Conservation (phyloP, 495 filamentous ascomycete species). For the Podospora sp. region DNA sequence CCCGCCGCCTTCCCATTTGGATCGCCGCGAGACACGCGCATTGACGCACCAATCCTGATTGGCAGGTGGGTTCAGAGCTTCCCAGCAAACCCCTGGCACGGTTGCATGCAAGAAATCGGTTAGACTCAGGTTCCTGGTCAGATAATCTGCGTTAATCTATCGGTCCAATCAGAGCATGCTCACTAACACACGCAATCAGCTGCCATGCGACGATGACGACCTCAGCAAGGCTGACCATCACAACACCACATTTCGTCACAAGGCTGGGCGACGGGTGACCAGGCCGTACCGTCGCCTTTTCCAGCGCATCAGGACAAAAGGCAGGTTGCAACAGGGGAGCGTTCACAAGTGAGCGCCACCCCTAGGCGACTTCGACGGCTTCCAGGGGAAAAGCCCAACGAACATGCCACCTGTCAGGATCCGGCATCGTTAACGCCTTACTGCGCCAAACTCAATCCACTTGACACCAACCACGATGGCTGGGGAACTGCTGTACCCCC, state of each 20-base stretch:
- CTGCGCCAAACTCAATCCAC: constrained; percentile 2
- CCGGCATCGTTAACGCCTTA: not conserved
- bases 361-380: not conserved
- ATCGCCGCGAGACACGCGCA: constrained; percentile 6
- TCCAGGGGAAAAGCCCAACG: not conserved
- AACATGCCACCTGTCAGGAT: constrained; percentile 19
- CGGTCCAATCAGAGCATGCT: not conserved
- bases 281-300: not conserved
- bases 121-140: constrained; percentile 2
- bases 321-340: not conserved
- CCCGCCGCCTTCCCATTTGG: constrained; percentile 26
- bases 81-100: constrained; percentile 5
- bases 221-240: constrained; percentile 20
- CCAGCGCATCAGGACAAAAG: not conserved
- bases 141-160: constrained; percentile 28
- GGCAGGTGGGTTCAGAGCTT: not conserved
- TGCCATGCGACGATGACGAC: constrained; percentile 9
- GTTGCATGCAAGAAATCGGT: not conserved
- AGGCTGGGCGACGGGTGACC: constrained; percentile 7
- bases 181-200: constrained; percentile 26
- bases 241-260: constrained; percentile 5
- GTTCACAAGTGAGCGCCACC: not conserved
- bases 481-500: constrained; percentile 8
- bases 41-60: constrained; percentile 10
- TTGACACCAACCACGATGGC: not conserved